These are phyloP conservation scores for Colletotrichum sp. DNA, from an alignment of 2,329 filamentous ascomycete species.

Conservation along the genomic window DNA sequence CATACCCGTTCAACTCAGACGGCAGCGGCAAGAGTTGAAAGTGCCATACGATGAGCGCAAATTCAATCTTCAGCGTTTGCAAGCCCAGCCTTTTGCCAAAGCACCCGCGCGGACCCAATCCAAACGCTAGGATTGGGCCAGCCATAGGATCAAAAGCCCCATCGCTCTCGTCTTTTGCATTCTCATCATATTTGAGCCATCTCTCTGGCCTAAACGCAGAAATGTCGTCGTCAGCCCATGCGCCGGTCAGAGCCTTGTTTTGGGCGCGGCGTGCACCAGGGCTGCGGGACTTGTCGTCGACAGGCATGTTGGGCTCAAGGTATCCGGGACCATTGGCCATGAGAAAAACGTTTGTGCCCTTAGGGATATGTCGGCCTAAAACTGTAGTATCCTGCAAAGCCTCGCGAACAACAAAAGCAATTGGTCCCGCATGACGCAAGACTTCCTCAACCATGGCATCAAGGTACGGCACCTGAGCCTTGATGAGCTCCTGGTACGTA, in stretches of 20 bases:
- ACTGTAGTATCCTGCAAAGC: slow-evolving; percentile 33
- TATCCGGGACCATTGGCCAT: slow-evolving; percentile 31
- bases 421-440: slow-evolving; percentile 26
- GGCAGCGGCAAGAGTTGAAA: slow-evolving; percentile 32
- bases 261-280: background rate
- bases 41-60: slow-evolving; percentile 40
- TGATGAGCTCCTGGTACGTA: slow-evolving; percentile 26
- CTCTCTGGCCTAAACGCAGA: slow-evolving; percentile 22
- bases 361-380: slow-evolving; percentile 34
- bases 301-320: slow-evolving; percentile 25
- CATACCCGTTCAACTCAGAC: background rate
- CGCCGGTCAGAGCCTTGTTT: background rate
- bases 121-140: slow-evolving; percentile 39
- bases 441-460: slow-evolving; percentile 36
- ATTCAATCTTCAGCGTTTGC: slow-evolving; percentile 35
- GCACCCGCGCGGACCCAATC: slow-evolving; percentile 38
- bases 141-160: slow-evolving; percentile 33
- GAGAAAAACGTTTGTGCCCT: slow-evolving; percentile 35
- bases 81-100: slow-evolving; percentile 41
- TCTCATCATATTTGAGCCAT: slow-evolving; percentile 16
- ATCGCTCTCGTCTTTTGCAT: background rate
- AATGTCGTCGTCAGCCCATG: slow-evolving; percentile 14
- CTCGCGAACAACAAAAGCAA: slow-evolving; percentile 24
- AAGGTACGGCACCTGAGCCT: slow-evolving; percentile 29
- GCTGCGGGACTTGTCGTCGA: slow-evolving; percentile 29